A percentile compares a stretch with the other conserved stretches of the same genome.
Evolutionary conservation across 306 rosid genomes (phyloP).

Genomic region (Quercus aquifolioides): DNA sequence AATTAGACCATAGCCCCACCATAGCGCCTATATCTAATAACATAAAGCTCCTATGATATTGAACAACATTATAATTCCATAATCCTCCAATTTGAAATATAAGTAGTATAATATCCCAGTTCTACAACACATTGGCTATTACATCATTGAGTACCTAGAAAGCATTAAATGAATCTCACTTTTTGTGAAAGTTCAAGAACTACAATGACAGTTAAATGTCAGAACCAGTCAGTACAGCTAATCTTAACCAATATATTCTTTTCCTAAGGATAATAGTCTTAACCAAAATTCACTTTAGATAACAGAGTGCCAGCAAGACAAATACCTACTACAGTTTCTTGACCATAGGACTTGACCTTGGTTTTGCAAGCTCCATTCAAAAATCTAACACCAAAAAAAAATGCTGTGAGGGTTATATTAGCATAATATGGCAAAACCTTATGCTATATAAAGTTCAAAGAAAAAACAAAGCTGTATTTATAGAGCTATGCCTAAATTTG

Average conservation of each 20-base stretch:
- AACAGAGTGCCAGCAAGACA: constrained; percentile 12
- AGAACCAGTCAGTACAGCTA: background rate
- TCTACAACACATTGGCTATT: background rate
- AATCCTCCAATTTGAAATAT: background rate
- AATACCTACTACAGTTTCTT: constrained; percentile 73
- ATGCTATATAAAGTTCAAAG: background rate
- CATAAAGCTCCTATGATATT: background rate
- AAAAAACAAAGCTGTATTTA: background rate
- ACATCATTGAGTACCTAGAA: background rate
- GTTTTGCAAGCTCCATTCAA: constrained; percentile 98
- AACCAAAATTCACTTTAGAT: background rate
- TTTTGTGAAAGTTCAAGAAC: background rate
- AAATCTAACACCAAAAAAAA: constrained; percentile 52
- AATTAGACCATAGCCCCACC: background rate
- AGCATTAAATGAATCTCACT: background rate
- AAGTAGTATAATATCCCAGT: background rate
- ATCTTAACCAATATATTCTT: background rate
- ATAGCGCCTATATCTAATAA: background rate
- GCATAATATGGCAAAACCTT: background rate
- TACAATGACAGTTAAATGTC: background rate
- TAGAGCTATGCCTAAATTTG: constrained; percentile 8
- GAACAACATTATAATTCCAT: background rate
- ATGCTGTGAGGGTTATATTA: background rate
- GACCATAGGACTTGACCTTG: constrained; percentile 97
- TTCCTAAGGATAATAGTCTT: background rate